Conservation (phyloP, 768 basidiomycete species). For the Butyriboletus loyo region DNA sequence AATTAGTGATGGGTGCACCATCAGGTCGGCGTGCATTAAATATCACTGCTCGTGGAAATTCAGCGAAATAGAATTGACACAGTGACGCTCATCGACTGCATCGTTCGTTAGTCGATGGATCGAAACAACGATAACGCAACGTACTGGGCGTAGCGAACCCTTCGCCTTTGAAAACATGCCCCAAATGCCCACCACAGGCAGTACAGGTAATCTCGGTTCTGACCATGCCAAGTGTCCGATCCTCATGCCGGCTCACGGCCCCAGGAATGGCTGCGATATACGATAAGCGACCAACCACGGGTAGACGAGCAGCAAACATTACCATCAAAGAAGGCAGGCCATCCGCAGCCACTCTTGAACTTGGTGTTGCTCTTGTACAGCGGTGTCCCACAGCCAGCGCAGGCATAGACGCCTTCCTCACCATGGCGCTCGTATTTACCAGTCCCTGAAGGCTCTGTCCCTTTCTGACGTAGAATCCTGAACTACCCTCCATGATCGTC, state of each 20-base stretch:
- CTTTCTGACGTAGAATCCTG: slow-evolving; percentile 79
- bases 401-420: slow-evolving; percentile 67
- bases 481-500: slow-evolving; percentile 51
- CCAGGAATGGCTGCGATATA: slow-evolving; percentile 74
- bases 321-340: slow-evolving; percentile 99
- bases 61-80: slow-evolving; percentile 86
- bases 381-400: slow-evolving; percentile 77
- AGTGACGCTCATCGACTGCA: slow-evolving; percentile 79
- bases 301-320: slow-evolving; percentile 8
- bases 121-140: slow-evolving; percentile 22
- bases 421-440: slow-evolving; percentile 76
- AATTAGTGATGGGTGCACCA: neutral
- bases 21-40: neutral
- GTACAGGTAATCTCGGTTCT: slow-evolving; percentile 88
- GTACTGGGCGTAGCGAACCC: slow-evolving; percentile 74
- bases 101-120: neutral
- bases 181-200: slow-evolving; percentile 90
- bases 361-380: slow-evolving; percentile 89
- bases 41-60: slow-evolving; percentile 55
- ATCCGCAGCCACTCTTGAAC: slow-evolving; percentile 91
- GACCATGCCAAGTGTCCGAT: slow-evolving; percentile 59
- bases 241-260: slow-evolving; percentile 77
- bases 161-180: slow-evolving; percentile 95
- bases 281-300: neutral
- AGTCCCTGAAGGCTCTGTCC: slow-evolving; percentile 75